These are phyloP conservation scores for Saccharomyces hybrid DNA, from an alignment of 1,139 yeast species.

Conservation along the genomic window DNA sequence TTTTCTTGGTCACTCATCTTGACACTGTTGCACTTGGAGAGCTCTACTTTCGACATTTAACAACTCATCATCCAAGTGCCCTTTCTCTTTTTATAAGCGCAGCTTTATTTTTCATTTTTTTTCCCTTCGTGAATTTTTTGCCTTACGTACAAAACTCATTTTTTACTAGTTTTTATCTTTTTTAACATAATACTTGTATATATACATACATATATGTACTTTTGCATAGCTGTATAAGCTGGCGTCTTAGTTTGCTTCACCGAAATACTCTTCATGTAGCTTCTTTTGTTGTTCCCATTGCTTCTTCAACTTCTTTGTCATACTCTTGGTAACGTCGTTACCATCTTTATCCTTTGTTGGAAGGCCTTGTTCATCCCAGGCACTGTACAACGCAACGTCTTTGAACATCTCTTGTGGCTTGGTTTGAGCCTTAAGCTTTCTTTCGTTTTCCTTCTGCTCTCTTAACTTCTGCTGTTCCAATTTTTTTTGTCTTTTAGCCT, in stretches of 20 bases:
- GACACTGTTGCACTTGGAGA: not conserved
- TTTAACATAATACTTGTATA: not conserved
- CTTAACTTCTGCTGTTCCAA: constrained; percentile 37
- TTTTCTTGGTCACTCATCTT: not conserved
- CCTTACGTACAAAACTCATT: not conserved
- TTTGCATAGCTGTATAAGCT: not conserved
- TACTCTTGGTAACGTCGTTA: constrained; percentile 81
- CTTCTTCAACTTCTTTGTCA: constrained; percentile 71
- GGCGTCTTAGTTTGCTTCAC: constrained; percentile 1
- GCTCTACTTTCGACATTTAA: not conserved
- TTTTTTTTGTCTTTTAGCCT: constrained; percentile 43
- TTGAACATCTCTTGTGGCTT: constrained; percentile 69
- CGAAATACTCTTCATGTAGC: constrained; percentile 57
- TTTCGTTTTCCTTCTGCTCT: constrained; percentile 58
- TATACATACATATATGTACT: not conserved
- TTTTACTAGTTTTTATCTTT: not conserved
- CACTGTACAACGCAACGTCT: constrained; percentile 45
- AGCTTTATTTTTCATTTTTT: not conserved
- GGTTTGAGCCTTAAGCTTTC: constrained; percentile 59
- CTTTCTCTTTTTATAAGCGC: not conserved
- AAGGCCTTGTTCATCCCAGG: constrained; percentile 79
- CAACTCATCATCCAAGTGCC: not conserved
- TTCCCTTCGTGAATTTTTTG: not conserved
- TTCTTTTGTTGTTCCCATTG: constrained; percentile 75
- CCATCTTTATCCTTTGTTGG: constrained; percentile 76